These are phyloP conservation scores for Penicillium pancosmium DNA, from an alignment of 495 filamentous ascomycete genomes.

Conservation along the genomic window DNA sequence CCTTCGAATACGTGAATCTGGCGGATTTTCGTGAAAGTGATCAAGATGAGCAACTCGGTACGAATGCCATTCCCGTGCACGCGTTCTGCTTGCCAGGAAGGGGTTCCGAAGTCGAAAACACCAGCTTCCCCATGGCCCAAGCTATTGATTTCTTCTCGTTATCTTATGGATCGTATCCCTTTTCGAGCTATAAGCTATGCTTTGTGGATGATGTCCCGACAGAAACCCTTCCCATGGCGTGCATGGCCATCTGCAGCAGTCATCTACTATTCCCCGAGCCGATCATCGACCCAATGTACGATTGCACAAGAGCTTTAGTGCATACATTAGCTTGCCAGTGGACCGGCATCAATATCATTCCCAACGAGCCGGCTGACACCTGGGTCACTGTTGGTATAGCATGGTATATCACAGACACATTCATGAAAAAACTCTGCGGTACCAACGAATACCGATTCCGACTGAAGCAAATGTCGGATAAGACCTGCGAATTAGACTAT, in stretches of 20 bases:
- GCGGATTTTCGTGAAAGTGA: constrained; percentile 86
- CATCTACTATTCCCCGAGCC: constrained; percentile 80
- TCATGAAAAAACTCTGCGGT: constrained; percentile 84
- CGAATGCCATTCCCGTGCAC: constrained; percentile 79
- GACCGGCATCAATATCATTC: constrained; percentile 86
- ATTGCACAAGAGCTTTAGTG: constrained; percentile 73
- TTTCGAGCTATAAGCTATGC: constrained; percentile 83
- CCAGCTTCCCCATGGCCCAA: constrained; percentile 73
- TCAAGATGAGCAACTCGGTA: constrained; percentile 85
- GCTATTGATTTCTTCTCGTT: constrained; percentile 86
- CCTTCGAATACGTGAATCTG: constrained; percentile 91
- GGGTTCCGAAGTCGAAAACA: constrained; percentile 76
- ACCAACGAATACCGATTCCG: constrained; percentile 93
- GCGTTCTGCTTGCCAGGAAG: constrained; percentile 89
- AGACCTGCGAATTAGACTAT: constrained; percentile 78
- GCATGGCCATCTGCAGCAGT: constrained; percentile 84
- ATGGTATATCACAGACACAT: constrained; percentile 90
- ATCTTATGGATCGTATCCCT: constrained; percentile 84
- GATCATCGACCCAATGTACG: constrained; percentile 79
- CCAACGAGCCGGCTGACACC: constrained; percentile 74
- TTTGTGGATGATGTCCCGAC: constrained; percentile 86
- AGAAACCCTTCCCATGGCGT: constrained; percentile 75
- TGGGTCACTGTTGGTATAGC: constrained; percentile 93
- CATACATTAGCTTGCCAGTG: constrained; percentile 91
- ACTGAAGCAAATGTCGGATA: constrained; percentile 83